Conservation (phyloP, 495 filamentous ascomycete species). For the Trichocladium uniseriatum region DNA sequence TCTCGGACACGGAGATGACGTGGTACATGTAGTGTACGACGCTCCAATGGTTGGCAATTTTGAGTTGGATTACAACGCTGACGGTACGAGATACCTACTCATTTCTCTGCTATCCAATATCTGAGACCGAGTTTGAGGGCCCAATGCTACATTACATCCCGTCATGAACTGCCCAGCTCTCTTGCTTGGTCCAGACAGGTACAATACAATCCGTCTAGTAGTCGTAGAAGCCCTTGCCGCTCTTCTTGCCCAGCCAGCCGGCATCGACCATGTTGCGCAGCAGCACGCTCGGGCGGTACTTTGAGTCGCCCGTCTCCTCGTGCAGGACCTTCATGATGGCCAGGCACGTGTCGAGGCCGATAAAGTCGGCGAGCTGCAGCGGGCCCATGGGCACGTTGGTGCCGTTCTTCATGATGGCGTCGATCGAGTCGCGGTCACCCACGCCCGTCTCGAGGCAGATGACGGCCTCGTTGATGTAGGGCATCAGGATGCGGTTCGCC, state of each 20-base stretch:
- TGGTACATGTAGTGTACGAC: too few species aligned
- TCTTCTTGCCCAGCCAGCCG: slow-evolving; percentile 97
- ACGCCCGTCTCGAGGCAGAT: slow-evolving; percentile 94
- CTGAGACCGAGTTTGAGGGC: too few species aligned
- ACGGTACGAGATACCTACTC: too few species aligned
- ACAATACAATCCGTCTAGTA: slow-evolving; percentile 38
- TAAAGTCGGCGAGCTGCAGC: slow-evolving; percentile 89
- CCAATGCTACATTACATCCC: too few species aligned
- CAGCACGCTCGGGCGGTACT: slow-evolving; percentile 82
- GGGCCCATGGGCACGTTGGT: slow-evolving; percentile 99
- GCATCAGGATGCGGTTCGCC: slow-evolving; percentile 96
- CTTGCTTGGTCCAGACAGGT: background rate
- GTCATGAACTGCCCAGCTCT: background rate
- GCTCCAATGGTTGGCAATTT: too few species aligned
- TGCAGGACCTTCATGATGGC: slow-evolving; percentile 96
- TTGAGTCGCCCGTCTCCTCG: slow-evolving; percentile 84
- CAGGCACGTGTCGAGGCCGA: slow-evolving; percentile 92
- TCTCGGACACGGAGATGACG: too few species aligned
- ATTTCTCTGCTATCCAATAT: too few species aligned
- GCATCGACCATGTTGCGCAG: slow-evolving; percentile 94
- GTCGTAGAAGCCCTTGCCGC: slow-evolving; percentile 91
- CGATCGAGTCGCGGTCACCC: slow-evolving; percentile 79
- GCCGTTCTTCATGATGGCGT: slow-evolving; percentile 98
- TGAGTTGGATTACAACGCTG: too few species aligned
- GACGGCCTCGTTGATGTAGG: slow-evolving; percentile 97